Base-by-base conservation (phyloP, 2,329 filamentous ascomycete genomes). In the Alternaria gaisen region DNA sequence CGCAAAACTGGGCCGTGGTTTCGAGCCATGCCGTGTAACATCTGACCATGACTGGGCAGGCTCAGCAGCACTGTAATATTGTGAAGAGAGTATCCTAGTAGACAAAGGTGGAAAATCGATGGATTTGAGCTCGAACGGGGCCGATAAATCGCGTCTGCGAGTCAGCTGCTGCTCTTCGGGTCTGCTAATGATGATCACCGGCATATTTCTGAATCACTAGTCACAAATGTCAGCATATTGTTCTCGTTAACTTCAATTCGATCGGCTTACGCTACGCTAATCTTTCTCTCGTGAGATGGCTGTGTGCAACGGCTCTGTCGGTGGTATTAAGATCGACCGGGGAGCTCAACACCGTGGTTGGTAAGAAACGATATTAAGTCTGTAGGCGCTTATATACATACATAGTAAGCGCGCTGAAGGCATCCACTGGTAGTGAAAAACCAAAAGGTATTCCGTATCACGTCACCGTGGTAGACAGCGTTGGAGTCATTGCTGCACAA, bases 271-370 rank as follows among this genome's bases (percentile, higher is more conserved):
- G n/a, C 7, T 40, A 3, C 9, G n/a, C 4, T 18, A 10, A 0
- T 20, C 3, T 40, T n/a, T 0, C 4, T n/a, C 4, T 8, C 1
- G 9, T 5, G 0, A 40, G 38, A 20, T 20, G 3, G 8, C n/a
- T 40, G 38, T 1, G 5, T 40, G 4, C 4, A 10, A 2, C 9
- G 9, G 18, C 38, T 40, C 18, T 40, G 0, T n/a, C 0, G 5
- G 9, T 20, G 4, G 4, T 12, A 5, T 11, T 3, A 11, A 20
- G 38, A 40, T 18, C 9, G n/a, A 20, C n/a, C 5, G n/a, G 38
- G 12, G n/a, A 20, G 3, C n/a, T 20, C n/a, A 2, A 11, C 9
- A 11, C 1, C n/a, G 38, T 40, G 9, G n/a, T 40, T 3, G n/a
- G 10, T 0, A 20, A 40, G n/a, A 20, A 40, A 12, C 0, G n/a